Conservation (phyloP, 2,329 filamentous ascomycete species). For the Colletotrichum chrysophilum region DNA sequence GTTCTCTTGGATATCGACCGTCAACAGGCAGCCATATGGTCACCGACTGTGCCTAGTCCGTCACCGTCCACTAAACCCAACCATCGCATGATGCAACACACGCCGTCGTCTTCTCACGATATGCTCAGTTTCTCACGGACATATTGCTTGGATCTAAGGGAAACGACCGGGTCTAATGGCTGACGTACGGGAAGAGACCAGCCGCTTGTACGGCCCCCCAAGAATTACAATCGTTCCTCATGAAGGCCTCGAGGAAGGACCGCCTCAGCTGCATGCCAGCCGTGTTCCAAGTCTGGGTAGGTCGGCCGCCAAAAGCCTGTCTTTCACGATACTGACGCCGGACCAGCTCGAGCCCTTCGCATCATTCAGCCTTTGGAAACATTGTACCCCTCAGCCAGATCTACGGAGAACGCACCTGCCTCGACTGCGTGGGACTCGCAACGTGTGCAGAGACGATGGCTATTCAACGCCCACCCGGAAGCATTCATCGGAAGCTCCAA, state of each 20-base stretch:
- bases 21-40: not conserved
- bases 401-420: not conserved
- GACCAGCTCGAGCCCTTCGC: not conserved
- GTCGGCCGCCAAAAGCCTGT: not conserved
- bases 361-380: conserved; percentile 3
- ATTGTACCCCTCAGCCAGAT: conserved; percentile 2
- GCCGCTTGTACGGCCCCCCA: conserved; percentile 23
- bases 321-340: not conserved
- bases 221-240: conserved; percentile 20
- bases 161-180: conserved; percentile 19
- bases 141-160: conserved; percentile 12
- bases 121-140: conserved; percentile 13
- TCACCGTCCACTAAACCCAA: not conserved
- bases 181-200: conserved; percentile 17
- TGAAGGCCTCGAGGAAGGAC: conserved; percentile 14
- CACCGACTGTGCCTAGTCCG: not conserved
- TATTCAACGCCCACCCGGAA: conserved; percentile 56
- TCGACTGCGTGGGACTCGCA: conserved; percentile 5
- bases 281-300: conserved; percentile 16
- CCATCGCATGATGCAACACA: conserved; percentile 17
- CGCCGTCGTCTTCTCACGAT: conserved; percentile 12
- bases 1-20: not conserved
- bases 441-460: conserved; percentile 50
- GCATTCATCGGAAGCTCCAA: conserved; percentile 45
- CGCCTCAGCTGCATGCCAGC: conserved; percentile 15